These are phyloP conservation scores for Candida frijolesensis DNA, from an alignment of 1,139 yeast genomes.

Conservation along the genomic window DNA sequence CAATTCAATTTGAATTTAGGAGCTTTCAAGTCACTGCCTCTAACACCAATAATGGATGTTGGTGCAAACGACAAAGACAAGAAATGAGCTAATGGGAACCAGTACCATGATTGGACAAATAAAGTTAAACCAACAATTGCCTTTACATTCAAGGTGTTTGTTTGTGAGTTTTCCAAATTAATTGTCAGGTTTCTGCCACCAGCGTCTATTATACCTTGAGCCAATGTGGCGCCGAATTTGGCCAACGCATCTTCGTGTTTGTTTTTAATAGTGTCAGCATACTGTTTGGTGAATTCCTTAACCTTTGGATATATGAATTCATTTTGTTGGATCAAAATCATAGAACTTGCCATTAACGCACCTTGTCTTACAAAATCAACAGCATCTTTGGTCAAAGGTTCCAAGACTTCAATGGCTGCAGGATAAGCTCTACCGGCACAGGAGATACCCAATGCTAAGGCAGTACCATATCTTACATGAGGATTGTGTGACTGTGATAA, in stretches of 20 bases:
- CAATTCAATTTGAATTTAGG: conserved; percentile 85
- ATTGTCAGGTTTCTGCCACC: conserved; percentile 99
- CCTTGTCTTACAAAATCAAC: conserved; percentile 98
- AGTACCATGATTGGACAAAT: conserved; percentile 95
- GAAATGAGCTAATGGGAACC: conserved; percentile 98
- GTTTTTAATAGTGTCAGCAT: conserved; percentile 74
- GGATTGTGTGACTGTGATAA: conserved; percentile 95
- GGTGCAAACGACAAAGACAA: conserved; percentile 90
- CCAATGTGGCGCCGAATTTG: conserved; percentile 94
- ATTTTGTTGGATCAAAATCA: conserved; percentile 93
- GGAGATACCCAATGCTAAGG: conserved; percentile 94
- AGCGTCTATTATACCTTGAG: conserved; percentile 98
- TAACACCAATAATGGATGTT: conserved; percentile 86
- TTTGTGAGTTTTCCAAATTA: conserved; percentile 84
- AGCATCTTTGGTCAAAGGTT: conserved; percentile 90
- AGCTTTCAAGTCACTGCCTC: conserved; percentile 69
- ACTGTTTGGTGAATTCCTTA: conserved; percentile 69
- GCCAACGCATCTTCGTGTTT: conserved; percentile 97
- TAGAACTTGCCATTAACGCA: conserved; percentile 88
- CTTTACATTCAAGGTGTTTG: conserved; percentile 86
- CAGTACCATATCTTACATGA: conserved; percentile 98
- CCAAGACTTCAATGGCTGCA: conserved; percentile 88
- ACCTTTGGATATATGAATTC: conserved; percentile 84
- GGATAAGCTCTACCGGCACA: conserved; percentile 94
- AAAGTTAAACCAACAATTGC: conserved; percentile 92